phyloP scores from a whole-genome alignment of 495 filamentous ascomycete species.

The Sabuloglossum arenarium region DNA sequence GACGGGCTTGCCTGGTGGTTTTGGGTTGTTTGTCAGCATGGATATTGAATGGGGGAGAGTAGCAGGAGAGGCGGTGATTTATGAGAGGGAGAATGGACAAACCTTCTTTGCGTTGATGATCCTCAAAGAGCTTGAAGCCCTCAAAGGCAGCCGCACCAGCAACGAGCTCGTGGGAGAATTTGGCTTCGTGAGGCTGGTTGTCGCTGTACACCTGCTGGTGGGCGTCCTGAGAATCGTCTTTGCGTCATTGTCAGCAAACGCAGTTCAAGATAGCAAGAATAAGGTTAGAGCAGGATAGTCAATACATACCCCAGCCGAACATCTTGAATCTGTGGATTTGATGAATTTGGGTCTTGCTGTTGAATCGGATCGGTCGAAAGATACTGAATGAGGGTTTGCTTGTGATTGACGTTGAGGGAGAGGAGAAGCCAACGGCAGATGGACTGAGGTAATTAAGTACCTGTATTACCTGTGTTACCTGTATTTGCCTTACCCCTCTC shows the following conservation, averaged over 20 bases:
- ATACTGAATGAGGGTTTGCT: too few species aligned
- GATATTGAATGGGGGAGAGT: too few species aligned
- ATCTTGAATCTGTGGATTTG: too few species aligned
- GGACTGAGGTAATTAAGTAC: too few species aligned
- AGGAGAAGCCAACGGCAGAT: too few species aligned
- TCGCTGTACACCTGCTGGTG: conserved; percentile 37
- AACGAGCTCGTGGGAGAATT: conserved; percentile 51
- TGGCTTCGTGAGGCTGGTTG: conserved; percentile 29
- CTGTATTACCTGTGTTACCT: too few species aligned
- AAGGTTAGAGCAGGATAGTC: too few species aligned
- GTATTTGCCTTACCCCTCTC: too few species aligned
- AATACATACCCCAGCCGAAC: not conserved
- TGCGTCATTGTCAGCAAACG: not conserved
- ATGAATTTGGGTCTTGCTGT: too few species aligned
- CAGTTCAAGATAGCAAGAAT: not conserved
- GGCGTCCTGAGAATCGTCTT: conserved; percentile 28
- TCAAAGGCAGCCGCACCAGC: conserved; percentile 62
- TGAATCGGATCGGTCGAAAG: too few species aligned
- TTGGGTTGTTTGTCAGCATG: not conserved
- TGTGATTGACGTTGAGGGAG: too few species aligned
- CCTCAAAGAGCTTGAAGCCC: conserved; percentile 62
- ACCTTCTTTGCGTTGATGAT: conserved; percentile 53
- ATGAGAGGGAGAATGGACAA: conserved; percentile 7
- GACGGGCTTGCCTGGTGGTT: conserved; percentile 38
- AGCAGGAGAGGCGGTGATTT: not conserved